Evolutionary conservation across 352 stramenopile species (phyloP).

Genomic region (Pythium inflatum): DNA sequence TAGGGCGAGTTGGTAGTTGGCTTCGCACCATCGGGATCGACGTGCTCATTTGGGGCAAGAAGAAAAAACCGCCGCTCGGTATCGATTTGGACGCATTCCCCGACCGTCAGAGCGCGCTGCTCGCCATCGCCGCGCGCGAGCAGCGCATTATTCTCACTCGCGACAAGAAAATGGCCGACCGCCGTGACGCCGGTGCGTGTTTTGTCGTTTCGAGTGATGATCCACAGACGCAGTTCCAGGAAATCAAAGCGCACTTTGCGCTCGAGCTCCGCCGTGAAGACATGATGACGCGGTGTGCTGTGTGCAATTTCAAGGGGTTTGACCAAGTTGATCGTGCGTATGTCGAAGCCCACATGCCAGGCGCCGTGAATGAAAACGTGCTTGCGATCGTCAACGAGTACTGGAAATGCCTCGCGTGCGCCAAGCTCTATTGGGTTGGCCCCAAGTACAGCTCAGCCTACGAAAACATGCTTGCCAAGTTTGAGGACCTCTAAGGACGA

Average conservation of each 20-base stretch:
- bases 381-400: constrained; percentile 67
- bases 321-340: constrained; percentile 56
- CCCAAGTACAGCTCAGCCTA: constrained; percentile 77
- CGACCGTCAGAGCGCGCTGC: constrained; percentile 51
- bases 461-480: constrained; percentile 60
- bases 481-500: too few relatives aligned
- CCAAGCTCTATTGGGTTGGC: constrained; percentile 79
- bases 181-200: constrained; percentile 70
- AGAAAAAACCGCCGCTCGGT: background rate
- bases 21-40: constrained; percentile 78
- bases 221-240: constrained; percentile 70
- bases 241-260: constrained; percentile 75
- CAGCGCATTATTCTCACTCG: constrained; percentile 77
- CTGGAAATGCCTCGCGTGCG: constrained; percentile 65
- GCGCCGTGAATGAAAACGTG: constrained; percentile 59
- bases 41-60: constrained; percentile 65
- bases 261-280: constrained; percentile 63
- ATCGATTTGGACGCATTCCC: constrained; percentile 32
- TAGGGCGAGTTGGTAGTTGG: constrained; percentile 74
- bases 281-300: constrained; percentile 77
- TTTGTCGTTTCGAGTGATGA: constrained; percentile 79
- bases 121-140: constrained; percentile 55
- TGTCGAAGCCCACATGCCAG: constrained; percentile 51
- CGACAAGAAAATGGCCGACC: constrained; percentile 72
- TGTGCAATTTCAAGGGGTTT: constrained; percentile 74